These are phyloP conservation scores for Telfairia occidentalis DNA, from an alignment of 331 rosid genomes.

Conservation along the genomic window DNA sequence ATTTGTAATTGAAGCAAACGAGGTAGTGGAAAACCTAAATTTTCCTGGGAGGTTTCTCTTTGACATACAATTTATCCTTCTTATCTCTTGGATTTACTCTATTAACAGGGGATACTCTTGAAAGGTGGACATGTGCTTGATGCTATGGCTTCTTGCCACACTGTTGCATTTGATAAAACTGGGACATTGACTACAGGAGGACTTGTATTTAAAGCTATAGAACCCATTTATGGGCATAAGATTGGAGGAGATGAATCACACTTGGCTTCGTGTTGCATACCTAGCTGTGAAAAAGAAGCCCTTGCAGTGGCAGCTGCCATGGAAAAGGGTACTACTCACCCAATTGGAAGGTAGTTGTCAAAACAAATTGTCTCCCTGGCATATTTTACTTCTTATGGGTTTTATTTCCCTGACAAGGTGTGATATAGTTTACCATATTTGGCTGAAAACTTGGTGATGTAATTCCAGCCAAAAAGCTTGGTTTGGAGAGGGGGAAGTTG, in stretches of 20 bases:
- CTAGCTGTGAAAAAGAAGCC: constrained; percentile 94
- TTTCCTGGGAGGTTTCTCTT: too few relatives aligned
- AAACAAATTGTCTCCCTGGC: constrained; percentile 12
- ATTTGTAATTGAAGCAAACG: too few relatives aligned
- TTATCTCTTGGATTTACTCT: not conserved
- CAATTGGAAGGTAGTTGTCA: constrained; percentile 77
- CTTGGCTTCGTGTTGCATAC: constrained; percentile 63
- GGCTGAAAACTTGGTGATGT: not conserved
- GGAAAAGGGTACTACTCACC: constrained; percentile 99
- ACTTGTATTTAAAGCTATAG: constrained; percentile 80
- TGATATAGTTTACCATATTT: not conserved
- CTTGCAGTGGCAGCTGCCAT: constrained; percentile 98
- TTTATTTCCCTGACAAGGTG: not conserved
- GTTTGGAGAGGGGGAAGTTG: not conserved
- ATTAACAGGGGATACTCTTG: constrained; percentile 69
- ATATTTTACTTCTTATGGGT: not conserved
- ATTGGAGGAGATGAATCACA: constrained; percentile 23
- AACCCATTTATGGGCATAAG: constrained; percentile 83
- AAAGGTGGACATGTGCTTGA: constrained; percentile 96
- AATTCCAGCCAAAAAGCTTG: not conserved
- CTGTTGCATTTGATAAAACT: constrained; percentile 94
- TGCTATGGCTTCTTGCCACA: constrained; percentile 86
- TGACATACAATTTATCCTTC: too few relatives aligned
- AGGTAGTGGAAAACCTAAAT: too few relatives aligned
- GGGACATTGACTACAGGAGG: constrained; percentile 97